phyloP scores from a whole-genome alignment of 108 stramenopile genomes.

The Stephanodiscus minutulus region DNA sequence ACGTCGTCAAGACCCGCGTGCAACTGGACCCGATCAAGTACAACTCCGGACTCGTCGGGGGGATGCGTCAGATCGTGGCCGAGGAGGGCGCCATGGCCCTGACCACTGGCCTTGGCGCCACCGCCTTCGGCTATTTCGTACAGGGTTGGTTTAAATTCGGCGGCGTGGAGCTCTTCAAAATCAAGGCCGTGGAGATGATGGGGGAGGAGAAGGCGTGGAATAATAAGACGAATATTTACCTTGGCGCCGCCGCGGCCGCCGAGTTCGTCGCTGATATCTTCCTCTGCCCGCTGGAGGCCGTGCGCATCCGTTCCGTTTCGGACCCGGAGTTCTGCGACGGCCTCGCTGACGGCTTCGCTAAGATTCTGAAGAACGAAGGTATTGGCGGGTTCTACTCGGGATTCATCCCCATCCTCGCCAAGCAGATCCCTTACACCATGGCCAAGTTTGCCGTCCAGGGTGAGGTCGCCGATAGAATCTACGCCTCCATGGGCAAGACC shows the following conservation, averaged over 20 bases:
- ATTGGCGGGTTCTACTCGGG: constrained; percentile 96
- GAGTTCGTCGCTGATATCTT: constrained; percentile 98
- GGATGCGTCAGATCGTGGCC: constrained; percentile 87
- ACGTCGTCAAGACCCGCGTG: constrained; percentile 97
- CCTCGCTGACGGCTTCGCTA: constrained; percentile 85
- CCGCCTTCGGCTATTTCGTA: constrained; percentile 95
- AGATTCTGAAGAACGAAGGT: constrained; percentile 87
- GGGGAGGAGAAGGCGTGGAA: constrained; percentile 95
- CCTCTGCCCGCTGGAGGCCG: constrained; percentile 98
- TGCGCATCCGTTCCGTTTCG: constrained; percentile 96
- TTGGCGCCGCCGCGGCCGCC: constrained; percentile 90
- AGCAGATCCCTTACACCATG: constrained; percentile 99
- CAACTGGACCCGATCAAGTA: constrained; percentile 94
- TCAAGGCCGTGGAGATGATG: constrained; percentile 77
- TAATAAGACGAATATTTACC: constrained; percentile 93
- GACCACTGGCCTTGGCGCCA: constrained; percentile 96
- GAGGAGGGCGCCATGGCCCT: constrained; percentile 95
- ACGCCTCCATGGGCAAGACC: constrained; percentile 76
- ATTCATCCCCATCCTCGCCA: constrained; percentile 94
- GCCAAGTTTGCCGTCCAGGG: constrained; percentile 99
- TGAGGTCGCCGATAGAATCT: constrained; percentile 90
- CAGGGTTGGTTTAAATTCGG: constrained; percentile 99
- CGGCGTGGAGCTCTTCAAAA: constrained; percentile 98
- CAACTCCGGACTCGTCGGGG: constrained; percentile 92
- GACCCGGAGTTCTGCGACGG: constrained; percentile 92